Base-by-base conservation (phyloP, 768 basidiomycete species). In the Naganishia vaughanmartiniae region DNA sequence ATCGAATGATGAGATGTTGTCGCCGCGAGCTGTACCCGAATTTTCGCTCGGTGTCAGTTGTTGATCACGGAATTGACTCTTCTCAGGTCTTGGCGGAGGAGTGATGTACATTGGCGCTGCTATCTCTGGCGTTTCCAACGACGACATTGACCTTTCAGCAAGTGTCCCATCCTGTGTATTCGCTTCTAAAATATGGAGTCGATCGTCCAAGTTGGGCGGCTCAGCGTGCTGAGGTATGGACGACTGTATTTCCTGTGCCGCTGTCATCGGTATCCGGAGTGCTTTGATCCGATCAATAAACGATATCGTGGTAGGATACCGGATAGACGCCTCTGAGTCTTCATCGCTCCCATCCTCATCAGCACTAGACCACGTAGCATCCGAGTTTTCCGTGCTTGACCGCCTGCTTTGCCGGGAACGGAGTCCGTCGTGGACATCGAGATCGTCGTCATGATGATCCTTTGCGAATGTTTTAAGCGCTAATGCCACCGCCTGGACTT, bases 271-370 rank as follows among this genome's bases (percentile, higher is more conserved):
- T 10, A 63, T 42, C 60, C 24, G 60, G n/a, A 63, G n/a, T 30
- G 60, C 60, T 42, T 63, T 63, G 12, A 63, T 63, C 11, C 60
- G 60, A 46, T 63, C 39, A 10, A 63, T 63, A 30, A 63, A 45
- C 4, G 60, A 63, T 24, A 63, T 26, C 42, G 60, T 45, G 0
- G 60, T 63, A 42, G 60, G 60, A 45, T 63, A 63, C 15, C 60
- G 60, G 15, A 63, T 63, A 11, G 60, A 63, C 6, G 34, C 60
- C 11, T 63, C 60, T 26, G 60, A 63, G 15, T 42, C 39, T 45
- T 63, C 60, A 17, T 63, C 60, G 60, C 39, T 45, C 42, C 46
- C 57, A 9, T 36, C 34, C 42, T 63, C 60, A 6, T 26, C 36
- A 19, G 60, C 42, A 45, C 60, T 63, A 42, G 60, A 63, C 60